These are phyloP conservation scores for Ceratobasidium sp. DNA, from an alignment of 1,284 basidiomycete genomes.

Conservation along the genomic window DNA sequence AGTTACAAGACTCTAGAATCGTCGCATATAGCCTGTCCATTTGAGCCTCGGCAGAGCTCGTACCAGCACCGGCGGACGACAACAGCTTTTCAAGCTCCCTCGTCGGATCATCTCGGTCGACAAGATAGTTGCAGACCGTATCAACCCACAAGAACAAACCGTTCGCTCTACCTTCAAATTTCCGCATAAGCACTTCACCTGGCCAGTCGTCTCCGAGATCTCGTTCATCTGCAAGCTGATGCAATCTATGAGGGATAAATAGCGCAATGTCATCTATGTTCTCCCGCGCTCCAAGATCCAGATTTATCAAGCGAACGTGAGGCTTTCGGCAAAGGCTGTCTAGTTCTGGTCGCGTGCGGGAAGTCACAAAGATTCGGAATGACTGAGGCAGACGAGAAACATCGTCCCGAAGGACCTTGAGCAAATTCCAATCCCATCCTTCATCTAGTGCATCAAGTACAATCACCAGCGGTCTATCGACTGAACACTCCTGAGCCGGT, in stretches of 20 bases:
- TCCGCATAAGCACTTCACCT: not conserved
- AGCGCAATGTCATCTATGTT: conserved; percentile 22
- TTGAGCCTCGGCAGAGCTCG: conserved; percentile 46
- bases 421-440: not conserved
- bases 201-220: conserved; percentile 5
- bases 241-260: not conserved
- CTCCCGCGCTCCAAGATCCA: not conserved
- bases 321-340: not conserved
- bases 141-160: conserved; percentile 54
- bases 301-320: not conserved
- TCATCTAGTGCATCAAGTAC: conserved; percentile 27
- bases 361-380: conserved; percentile 26
- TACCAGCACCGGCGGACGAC: not conserved
- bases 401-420: not conserved
- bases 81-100: conserved; percentile 47
- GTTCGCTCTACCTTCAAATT: not conserved
- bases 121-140: conserved; percentile 50
- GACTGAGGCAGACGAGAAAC: not conserved
- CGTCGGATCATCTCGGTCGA: conserved; percentile 42
- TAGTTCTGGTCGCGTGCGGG: conserved; percentile 8
- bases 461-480: not conserved
- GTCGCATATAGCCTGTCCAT: conserved; percentile 52
- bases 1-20: conserved; percentile 51
- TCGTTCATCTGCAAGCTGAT: not conserved
- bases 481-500: not conserved